Evolutionary conservation across 1,284 basidiomycete species (phyloP).

Genomic region (Schizophyllum amplum): DNA sequence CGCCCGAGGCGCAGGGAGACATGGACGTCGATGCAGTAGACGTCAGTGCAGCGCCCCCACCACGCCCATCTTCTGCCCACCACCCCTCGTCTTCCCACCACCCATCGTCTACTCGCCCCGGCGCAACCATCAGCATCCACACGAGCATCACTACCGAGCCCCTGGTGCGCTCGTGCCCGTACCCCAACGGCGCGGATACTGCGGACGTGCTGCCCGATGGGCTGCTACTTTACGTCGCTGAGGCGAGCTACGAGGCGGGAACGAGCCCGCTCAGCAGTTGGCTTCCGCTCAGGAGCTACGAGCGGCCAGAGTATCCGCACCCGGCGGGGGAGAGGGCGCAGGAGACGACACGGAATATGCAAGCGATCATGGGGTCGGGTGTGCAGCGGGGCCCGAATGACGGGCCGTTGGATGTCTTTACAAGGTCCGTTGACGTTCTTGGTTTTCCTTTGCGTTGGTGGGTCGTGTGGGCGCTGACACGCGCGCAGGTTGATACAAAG

Average conservation of each 20-base stretch:
- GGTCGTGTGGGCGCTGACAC: neutral
- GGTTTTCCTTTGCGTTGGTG: neutral
- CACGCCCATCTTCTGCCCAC: neutral
- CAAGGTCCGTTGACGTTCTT: neutral
- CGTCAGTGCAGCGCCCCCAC: neutral
- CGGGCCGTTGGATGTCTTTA: neutral
- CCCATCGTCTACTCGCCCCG: neutral
- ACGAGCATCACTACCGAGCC: neutral
- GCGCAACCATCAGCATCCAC: neutral
- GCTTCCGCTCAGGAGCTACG: constrained; percentile 37
- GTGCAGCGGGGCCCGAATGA: neutral
- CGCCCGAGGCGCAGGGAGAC: constrained; percentile 14
- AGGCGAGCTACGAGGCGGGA: constrained; percentile 69
- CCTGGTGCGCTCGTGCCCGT: constrained; percentile 22
- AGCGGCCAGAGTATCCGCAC: neutral
- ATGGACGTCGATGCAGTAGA: constrained; percentile 25
- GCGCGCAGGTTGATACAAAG: neutral
- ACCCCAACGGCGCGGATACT: constrained; percentile 8
- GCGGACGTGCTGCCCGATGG: constrained; percentile 51
- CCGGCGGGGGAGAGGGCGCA: neutral
- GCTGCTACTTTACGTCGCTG: constrained; percentile 63
- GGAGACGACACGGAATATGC: neutral
- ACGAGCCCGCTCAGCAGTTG: constrained; percentile 70
- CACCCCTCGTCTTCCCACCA: constrained; percentile 1
- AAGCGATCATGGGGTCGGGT: neutral